A percentile compares a stretch with the other conserved stretches of the same genome.
phyloP scores from a whole-genome alignment of 805 yeast species.

The Zygosaccharomyces gambellarensis region DNA sequence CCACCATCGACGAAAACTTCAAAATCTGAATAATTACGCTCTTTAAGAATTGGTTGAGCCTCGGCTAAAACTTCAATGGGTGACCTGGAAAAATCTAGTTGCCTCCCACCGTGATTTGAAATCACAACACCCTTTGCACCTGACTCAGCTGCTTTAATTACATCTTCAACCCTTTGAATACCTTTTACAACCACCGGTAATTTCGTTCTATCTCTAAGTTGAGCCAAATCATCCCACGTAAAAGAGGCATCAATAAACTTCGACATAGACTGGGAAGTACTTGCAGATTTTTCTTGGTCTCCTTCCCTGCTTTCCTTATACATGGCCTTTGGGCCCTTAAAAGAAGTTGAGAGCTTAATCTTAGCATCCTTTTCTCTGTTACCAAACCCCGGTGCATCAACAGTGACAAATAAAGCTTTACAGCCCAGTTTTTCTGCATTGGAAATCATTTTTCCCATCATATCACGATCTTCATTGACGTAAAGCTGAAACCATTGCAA shows the following conservation, averaged over 20 bases:
- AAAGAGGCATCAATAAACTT: slow-evolving; percentile 72
- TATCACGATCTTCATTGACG: slow-evolving; percentile 70
- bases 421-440: slow-evolving; percentile 71
- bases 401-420: slow-evolving; percentile 81
- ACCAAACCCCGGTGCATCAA: slow-evolving; percentile 89
- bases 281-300: slow-evolving; percentile 58
- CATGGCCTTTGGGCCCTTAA: slow-evolving; percentile 35
- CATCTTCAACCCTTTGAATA: slow-evolving; percentile 79
- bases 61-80: slow-evolving; percentile 73
- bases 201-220: slow-evolving; percentile 50
- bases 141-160: slow-evolving; percentile 60
- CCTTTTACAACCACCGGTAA: slow-evolving; percentile 76
- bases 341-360: slow-evolving; percentile 48
- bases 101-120: slow-evolving; percentile 89
- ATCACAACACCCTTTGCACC: slow-evolving; percentile 77
- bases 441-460: slow-evolving; percentile 55
- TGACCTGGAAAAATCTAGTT: slow-evolving; percentile 76
- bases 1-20: slow-evolving; percentile 68
- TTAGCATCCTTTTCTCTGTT: slow-evolving; percentile 86
- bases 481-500: slow-evolving; percentile 87
- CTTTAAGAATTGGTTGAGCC: slow-evolving; percentile 48
- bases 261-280: slow-evolving; percentile 85
- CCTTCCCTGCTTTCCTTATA: slow-evolving; percentile 47
- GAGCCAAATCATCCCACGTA: slow-evolving; percentile 59
- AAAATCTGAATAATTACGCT: slow-evolving; percentile 44